A percentile compares a stretch with the other conserved stretches of the same genome.
Evolutionary conservation across 257 asterid species (phyloP).

Genomic region (Ballota nigra): DNA sequence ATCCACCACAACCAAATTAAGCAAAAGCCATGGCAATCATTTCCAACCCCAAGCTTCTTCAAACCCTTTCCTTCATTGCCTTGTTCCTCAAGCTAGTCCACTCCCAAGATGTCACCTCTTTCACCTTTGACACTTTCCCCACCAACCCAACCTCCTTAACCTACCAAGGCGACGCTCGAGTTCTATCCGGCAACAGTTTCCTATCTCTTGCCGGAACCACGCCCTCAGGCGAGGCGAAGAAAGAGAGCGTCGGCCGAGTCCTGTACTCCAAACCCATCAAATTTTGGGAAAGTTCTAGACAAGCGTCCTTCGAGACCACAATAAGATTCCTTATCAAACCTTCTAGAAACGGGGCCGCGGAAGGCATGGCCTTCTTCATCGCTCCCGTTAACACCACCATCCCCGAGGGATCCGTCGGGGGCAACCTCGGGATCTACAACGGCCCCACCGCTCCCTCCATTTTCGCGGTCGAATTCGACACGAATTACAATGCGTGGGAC

Average conservation of each 20-base stretch:
- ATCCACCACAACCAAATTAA: background rate
- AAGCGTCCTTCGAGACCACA: background rate
- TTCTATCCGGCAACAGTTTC: background rate
- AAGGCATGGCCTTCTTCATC: slow-evolving; percentile 2
- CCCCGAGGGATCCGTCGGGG: background rate
- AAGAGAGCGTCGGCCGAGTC: background rate
- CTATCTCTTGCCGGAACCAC: background rate
- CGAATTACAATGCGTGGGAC: background rate
- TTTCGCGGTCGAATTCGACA: slow-evolving; percentile 4
- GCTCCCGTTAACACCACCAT: background rate
- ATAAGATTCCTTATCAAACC: background rate
- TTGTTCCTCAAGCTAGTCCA: background rate
- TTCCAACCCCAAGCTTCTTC: no score
- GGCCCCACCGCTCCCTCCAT: background rate
- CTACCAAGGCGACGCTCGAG: background rate
- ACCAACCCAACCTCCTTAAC: background rate
- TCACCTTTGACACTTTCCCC: background rate
- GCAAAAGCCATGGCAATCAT: background rate
- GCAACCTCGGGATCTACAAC: background rate
- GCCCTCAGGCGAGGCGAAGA: background rate
- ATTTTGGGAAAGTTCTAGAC: background rate
- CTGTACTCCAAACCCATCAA: background rate
- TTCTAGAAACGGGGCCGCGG: background rate
- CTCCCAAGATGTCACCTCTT: background rate
- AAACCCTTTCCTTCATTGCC: background rate